A percentile compares a stretch with the other conserved stretches of the same genome.
These are phyloP conservation scores for Penicillium angulare DNA, from an alignment of 495 filamentous ascomycete species.

Conservation along the genomic window DNA sequence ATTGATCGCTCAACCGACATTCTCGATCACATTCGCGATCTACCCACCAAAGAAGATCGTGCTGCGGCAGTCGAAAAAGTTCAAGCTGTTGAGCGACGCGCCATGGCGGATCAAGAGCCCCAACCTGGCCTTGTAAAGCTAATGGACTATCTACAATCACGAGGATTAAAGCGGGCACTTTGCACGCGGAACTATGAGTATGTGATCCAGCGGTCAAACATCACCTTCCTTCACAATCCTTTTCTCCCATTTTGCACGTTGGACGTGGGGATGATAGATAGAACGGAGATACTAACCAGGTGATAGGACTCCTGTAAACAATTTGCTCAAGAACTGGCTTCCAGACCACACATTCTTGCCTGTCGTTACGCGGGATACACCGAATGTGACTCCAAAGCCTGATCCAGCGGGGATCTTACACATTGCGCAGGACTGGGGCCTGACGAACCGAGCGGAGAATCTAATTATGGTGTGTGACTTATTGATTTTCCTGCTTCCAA, in stretches of 20 bases:
- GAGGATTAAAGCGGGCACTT: slow-evolving; percentile 69
- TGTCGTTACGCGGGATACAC: slow-evolving; percentile 79
- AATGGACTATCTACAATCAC: slow-evolving; percentile 75
- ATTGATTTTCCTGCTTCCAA: too few relatives aligned
- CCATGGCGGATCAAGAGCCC: slow-evolving; percentile 75
- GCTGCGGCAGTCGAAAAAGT: slow-evolving; percentile 67
- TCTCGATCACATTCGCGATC: slow-evolving; percentile 77
- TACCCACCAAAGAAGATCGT: slow-evolving; percentile 59
- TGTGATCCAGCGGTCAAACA: background rate
- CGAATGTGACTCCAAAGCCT: slow-evolving; percentile 73
- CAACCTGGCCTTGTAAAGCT: slow-evolving; percentile 73
- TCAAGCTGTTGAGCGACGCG: slow-evolving; percentile 71
- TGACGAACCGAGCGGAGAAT: slow-evolving; percentile 49
- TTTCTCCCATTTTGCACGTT: too few relatives aligned
- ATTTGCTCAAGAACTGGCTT: slow-evolving; percentile 76
- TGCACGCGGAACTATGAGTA: slow-evolving; percentile 95
- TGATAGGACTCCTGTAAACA: slow-evolving; percentile 56
- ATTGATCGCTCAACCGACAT: slow-evolving; percentile 77
- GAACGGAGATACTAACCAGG: background rate
- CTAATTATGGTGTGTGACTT: slow-evolving; percentile 55
- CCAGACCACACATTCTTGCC: slow-evolving; percentile 65
- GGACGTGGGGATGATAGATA: too few relatives aligned
- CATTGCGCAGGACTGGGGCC: slow-evolving; percentile 73
- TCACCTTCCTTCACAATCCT: background rate
- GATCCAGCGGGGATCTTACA: slow-evolving; percentile 83